Base-by-base conservation (phyloP, 345 rosid species). In the Nasturtium officinale region DNA sequence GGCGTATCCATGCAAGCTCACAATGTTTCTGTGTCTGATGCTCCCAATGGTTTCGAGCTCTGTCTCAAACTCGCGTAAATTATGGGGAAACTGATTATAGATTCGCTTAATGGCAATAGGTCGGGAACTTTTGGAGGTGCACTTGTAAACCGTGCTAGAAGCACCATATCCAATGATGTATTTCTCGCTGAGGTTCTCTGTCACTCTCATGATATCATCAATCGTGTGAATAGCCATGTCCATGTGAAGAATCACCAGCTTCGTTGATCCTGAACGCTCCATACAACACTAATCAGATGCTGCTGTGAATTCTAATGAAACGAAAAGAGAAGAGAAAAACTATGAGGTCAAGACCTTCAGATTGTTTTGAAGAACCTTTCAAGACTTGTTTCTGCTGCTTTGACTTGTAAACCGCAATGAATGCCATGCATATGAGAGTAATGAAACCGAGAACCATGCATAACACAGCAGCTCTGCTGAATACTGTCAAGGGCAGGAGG, bases 21-120 rank as follows among this genome's bases (percentile, higher is more conserved):
- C 92, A 11, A 96, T 83, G 75, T 96, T 96, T 73, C 99, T 78
- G 73, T 96, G 99, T 64, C 99, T 85, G 55, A 96, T 92, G 75
- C 98, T 87, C 52, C 99, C 99, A 32, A 87, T 87, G 51, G 96
- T 92, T 77, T 92, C 98, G 2, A 96, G 96, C 59, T 96, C 99
- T 23, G 99, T 90, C 84, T 89, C 97, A 53, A 92, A 96, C 81
- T 92, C 98, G 0, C 76, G 84, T 71, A 85, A 20, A 77, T 89
- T 85, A 76, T 80, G 83, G 25, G 85, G 82, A 74, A 73, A 77
- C 56, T 82, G 97, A 71, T 80, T 87, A 85, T 89, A 89, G 37
- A 90, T 86, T 82, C 92, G 88, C 90, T 95, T 95, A 71, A 96
- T 82, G 69, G 98, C 99, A 68, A 96, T 80, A 60, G 99, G 90